Evolutionary conservation across 2,329 filamentous ascomycete species (phyloP), one percentile per base, ranked within the genome.

Genomic region (Monosporascus sp.): DNA sequence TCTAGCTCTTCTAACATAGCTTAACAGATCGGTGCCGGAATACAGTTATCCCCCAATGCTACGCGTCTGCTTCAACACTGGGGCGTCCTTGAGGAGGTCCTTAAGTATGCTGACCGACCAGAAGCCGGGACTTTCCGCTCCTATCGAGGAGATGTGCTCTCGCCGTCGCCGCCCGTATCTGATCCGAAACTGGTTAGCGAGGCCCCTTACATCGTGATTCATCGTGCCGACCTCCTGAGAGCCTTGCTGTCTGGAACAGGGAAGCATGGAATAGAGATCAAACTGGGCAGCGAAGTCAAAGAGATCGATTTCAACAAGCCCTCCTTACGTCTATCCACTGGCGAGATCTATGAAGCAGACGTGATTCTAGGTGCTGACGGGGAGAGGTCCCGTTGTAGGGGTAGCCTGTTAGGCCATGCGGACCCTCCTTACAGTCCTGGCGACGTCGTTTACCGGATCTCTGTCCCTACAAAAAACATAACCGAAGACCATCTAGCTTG

Each of bases 81-180:
- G 50, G 50, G 50, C 22, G 50, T 52, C 8, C 41, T 52, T 22
- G 50, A 52, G 37, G 50, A 52, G 24, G 43, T 52, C 17, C 50
- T 24, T 20, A 48, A 46, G 44, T 38, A 48, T 48, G 50, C 50
- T 40, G 14, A 47, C 44, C 43, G 26, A 40, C 50, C 50, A 14
- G 37, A 24, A 24, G 15, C 43, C 15, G 50, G 28, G n/a, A 22
- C 50, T 4, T 28, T 52, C 20, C 50, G 50, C 28, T 52, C 50
- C 31, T 52, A 48, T 28, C 50, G 50, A 38, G 50, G 50, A 11
- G 20, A 15, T 24, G 35, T 41, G 26, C 11, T 52, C 20, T 24
- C 50, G 26, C 43, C 20, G 44, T 37, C 50, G n/a, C 43, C 28
- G 37, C 44, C 43, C n/a, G 17, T 38, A 52, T 24, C 50, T 17